phyloP scores from a whole-genome alignment of 805 yeast genomes.

The Yamadazyma phyllophila region DNA sequence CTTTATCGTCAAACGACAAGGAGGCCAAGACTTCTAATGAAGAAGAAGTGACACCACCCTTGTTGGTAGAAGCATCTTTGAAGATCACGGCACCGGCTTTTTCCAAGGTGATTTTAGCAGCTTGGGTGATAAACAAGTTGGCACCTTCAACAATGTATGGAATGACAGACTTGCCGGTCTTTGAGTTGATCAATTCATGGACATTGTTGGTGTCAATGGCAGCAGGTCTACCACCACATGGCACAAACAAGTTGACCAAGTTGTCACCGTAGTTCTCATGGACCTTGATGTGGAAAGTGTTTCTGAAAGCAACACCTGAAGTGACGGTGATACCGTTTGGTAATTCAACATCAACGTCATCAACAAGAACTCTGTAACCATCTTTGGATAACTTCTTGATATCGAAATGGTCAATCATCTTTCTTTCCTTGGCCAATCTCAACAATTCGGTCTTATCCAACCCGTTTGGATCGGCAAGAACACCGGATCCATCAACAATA shows the following conservation, averaged over 20 bases:
- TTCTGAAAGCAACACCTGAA: conserved; percentile 88
- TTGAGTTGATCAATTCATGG: conserved; percentile 61
- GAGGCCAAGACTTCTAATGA: conserved; percentile 95
- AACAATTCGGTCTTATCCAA: conserved; percentile 74
- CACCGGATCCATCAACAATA: conserved; percentile 95
- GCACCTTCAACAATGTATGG: conserved; percentile 98
- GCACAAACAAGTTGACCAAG: conserved; percentile 81
- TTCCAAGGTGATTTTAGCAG: conserved; percentile 85
- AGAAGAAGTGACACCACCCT: conserved; percentile 98
- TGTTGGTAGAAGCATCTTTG: conserved; percentile 96
- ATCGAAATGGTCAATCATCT: conserved; percentile 71
- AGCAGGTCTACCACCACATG: conserved; percentile 99
- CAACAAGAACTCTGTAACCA: conserved; percentile 84
- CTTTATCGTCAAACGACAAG: conserved; percentile 81
- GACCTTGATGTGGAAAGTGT: conserved; percentile 77
- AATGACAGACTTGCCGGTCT: conserved; percentile 71
- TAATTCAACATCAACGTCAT: conserved; percentile 72
- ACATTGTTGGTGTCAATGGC: conserved; percentile 89
- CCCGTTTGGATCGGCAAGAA: conserved; percentile 87
- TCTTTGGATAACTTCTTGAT: conserved; percentile 59
- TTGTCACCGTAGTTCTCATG: conserved; percentile 61
- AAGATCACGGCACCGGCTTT: conserved; percentile 81
- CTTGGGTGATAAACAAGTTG: conserved; percentile 89
- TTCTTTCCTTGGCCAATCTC: conserved; percentile 74
- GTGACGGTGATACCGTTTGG: conserved; percentile 76